Conservation (phyloP, 305 asterid species). For the Lippia alba region DNA sequence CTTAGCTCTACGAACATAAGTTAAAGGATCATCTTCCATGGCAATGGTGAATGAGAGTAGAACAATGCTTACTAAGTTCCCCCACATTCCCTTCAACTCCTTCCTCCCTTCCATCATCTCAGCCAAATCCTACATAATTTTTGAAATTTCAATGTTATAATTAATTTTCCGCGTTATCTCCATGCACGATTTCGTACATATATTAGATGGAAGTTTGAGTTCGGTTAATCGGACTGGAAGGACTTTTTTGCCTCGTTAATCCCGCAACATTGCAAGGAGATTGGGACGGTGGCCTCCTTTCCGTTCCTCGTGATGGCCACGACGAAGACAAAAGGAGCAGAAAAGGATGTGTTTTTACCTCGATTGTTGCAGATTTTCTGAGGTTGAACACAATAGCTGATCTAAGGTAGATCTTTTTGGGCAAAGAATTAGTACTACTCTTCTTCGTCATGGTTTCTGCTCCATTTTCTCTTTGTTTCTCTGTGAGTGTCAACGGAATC, state of each 20-base stretch:
- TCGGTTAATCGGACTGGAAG: too few relatives aligned
- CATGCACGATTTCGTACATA: too few relatives aligned
- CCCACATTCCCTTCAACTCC: slow-evolving; percentile 40
- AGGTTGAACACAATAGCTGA: slow-evolving; percentile 48
- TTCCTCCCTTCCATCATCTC: slow-evolving; percentile 42
- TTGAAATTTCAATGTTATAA: not conserved
- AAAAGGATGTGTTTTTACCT: slow-evolving; percentile 30
- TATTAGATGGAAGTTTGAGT: too few relatives aligned
- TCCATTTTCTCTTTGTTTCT: slow-evolving; percentile 32
- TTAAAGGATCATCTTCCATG: slow-evolving; percentile 37
- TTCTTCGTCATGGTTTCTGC: not conserved
- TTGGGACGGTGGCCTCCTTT: too few relatives aligned
- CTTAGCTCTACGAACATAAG: slow-evolving; percentile 40
- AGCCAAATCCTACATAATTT: slow-evolving; percentile 35
- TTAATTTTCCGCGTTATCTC: too few relatives aligned
- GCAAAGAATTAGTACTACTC: slow-evolving; percentile 30
- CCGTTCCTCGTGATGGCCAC: too few relatives aligned
- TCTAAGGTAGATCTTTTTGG: slow-evolving; percentile 43
- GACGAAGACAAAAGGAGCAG: not conserved
- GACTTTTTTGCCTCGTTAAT: too few relatives aligned
- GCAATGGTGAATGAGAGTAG: slow-evolving; percentile 34
- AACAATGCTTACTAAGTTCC: slow-evolving; percentile 36
- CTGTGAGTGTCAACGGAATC: slow-evolving; percentile 5
- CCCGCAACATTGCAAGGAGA: too few relatives aligned
- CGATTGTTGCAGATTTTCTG: slow-evolving; percentile 43